Evolutionary conservation across 306 rosid species (phyloP).

Genomic region (Acacia melanoxylon): DNA sequence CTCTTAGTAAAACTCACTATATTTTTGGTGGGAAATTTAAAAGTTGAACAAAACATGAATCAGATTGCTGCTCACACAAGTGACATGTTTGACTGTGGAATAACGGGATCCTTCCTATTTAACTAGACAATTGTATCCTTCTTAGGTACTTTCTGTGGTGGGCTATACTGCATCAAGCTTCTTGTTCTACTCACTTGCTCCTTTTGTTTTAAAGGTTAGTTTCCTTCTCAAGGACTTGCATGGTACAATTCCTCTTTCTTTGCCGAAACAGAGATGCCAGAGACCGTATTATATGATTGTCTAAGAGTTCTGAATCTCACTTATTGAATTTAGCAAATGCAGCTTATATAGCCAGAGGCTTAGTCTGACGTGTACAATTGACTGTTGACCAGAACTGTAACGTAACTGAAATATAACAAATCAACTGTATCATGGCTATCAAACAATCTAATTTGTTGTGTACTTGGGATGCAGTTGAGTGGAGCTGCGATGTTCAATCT

Average conservation of each 20-base stretch:
- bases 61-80: neutral
- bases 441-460: neutral
- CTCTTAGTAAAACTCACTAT: neutral
- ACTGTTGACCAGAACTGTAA: no score
- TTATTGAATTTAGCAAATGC: no score
- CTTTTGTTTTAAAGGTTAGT: conserved; percentile 45
- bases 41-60: neutral
- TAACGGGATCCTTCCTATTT: neutral
- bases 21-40: neutral
- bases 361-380: no score
- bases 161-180: conserved; percentile 34
- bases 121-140: neutral
- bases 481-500: conserved; percentile 45
- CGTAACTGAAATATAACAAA: no score
- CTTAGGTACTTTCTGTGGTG: conserved; percentile 31
- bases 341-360: no score
- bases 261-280: neutral
- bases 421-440: neutral
- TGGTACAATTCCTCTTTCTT: neutral
- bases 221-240: conserved; percentile 1
- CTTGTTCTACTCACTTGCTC: conserved; percentile 30
- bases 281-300: no score
- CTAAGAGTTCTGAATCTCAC: no score
- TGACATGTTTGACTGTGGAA: neutral
- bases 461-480: conserved; percentile 28